A percentile compares a stretch with the other conserved stretches of the same genome.
phyloP scores from a whole-genome alignment of 257 asterid species.

The Ilex aquifolium region DNA sequence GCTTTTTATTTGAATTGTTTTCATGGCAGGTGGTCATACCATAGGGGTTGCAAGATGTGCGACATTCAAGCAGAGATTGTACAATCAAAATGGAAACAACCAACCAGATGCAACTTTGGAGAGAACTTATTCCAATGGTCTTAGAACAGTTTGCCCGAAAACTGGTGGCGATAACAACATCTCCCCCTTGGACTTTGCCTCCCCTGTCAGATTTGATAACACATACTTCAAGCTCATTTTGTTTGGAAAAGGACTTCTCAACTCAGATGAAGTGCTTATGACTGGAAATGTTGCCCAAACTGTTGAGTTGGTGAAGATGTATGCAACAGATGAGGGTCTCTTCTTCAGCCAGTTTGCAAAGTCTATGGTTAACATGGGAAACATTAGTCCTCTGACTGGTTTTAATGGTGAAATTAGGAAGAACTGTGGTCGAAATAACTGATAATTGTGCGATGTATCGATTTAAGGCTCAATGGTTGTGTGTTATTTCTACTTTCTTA shows the following conservation, averaged over 20 bases:
- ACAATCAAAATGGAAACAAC: conserved; percentile 64
- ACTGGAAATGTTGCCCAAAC: conserved; percentile 41
- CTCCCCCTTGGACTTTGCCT: conserved; percentile 57
- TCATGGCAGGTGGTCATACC: conserved; percentile 57
- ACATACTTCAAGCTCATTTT: conserved; percentile 56
- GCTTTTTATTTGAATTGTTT: neutral
- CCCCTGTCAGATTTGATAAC: conserved; percentile 73
- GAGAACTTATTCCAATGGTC: conserved; percentile 39
- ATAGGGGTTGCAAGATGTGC: conserved; percentile 76
- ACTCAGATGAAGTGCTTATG: conserved; percentile 57
- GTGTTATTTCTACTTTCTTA: neutral
- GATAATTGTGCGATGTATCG: conserved; percentile 2
- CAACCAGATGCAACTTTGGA: conserved; percentile 56
- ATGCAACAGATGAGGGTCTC: conserved; percentile 46
- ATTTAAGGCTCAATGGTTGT: neutral
- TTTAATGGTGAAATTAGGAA: conserved; percentile 58
- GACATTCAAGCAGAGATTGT: conserved; percentile 59
- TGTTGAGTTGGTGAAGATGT: conserved; percentile 41
- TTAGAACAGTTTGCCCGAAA: conserved; percentile 52
- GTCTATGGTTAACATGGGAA: conserved; percentile 77
- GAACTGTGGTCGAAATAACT: conserved; percentile 50
- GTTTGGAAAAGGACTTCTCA: conserved; percentile 62
- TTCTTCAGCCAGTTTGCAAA: conserved; percentile 58
- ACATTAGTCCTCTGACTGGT: conserved; percentile 51
- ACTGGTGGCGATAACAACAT: conserved; percentile 63